Evolutionary conservation across 2,329 filamentous ascomycete species (phyloP), one percentile per base, ranked within the genome.

Genomic region (Diaporthe vaccinii): DNA sequence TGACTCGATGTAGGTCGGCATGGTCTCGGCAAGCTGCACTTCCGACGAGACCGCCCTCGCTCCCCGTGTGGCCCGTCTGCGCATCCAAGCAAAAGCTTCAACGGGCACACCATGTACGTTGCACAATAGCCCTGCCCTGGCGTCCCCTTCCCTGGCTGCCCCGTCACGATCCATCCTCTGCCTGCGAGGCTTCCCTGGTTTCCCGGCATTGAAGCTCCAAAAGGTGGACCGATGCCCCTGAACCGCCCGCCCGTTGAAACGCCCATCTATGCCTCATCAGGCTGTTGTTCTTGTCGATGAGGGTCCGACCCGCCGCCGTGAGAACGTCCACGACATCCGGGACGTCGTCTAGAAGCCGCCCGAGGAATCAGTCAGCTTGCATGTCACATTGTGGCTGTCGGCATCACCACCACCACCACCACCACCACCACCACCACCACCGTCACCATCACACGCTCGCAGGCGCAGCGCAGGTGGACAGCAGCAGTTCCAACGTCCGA

Each of bases 311-410:
- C 39, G 55, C 69, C 28, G 31, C 41, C 8, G 55, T 20, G 53
- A 58, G 69, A 15, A 73, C 46, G 53, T 65, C 46, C 44, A 65
- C 71, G 17, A 39, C 57, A 36, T 31, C 28, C 31, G 34, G 25
- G 28, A 22, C 70, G 31, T 72, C 62, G 62, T 68, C 62, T 68
- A 12, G 62, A 53, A 53, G 22, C 44, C 31, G 62, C 62, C 22
- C 62, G 7, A 36, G 20, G 39, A 39, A 14, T 14, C 59, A 65
- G 59, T 46, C 46, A 6, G 46, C 46, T 55, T 14, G 55, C 59
- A 49, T 41, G 57, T 72, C 49, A 62, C 58, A 73, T 73, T 57
- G 71, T 73, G 71, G 61, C 71, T 65, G 58, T 73, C 61, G 41
- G 67, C 55, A 34, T 28, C 25, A 41, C 49, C 55, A 72, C 55